Evolutionary conservation across 2,329 filamentous ascomycete species (phyloP).

Genomic region (Fusarium hainanense): DNA sequence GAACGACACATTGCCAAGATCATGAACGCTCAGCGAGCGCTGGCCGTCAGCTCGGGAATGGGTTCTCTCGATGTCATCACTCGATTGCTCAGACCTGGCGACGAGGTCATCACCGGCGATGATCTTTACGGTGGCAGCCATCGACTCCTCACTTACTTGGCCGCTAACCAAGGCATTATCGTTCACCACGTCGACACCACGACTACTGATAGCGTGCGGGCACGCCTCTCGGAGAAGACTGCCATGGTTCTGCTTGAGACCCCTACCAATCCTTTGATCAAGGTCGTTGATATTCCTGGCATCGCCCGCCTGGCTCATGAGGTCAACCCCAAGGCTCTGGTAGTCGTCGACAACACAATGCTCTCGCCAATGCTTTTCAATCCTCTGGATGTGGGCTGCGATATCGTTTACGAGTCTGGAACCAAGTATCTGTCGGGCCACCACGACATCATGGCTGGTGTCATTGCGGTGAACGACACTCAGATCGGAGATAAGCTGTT

Average conservation of each 20-base stretch:
- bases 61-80: slow-evolving; percentile 97
- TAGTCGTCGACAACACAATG: slow-evolving; percentile 99
- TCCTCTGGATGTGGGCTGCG: slow-evolving; percentile 91
- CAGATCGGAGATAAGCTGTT: slow-evolving; percentile 88
- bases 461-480: slow-evolving; percentile 89
- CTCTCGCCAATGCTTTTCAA: slow-evolving; percentile 94
- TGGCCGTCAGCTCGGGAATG: slow-evolving; percentile 97
- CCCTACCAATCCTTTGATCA: slow-evolving; percentile 97
- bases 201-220: slow-evolving; percentile 73
- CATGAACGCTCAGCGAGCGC: slow-evolving; percentile 91
- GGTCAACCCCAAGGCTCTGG: slow-evolving; percentile 80
- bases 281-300: slow-evolving; percentile 89
- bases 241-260: slow-evolving; percentile 96
- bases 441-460: slow-evolving; percentile 98
- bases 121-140: slow-evolving; percentile 97
- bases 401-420: slow-evolving; percentile 96
- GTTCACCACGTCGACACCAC: slow-evolving; percentile 98
- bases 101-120: slow-evolving; percentile 97
- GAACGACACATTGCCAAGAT: slow-evolving; percentile 98
- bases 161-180: slow-evolving; percentile 87
- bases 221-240: slow-evolving; percentile 80
- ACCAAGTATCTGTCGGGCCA: slow-evolving; percentile 98
- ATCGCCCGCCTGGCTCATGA: slow-evolving; percentile 83
- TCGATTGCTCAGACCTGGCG: slow-evolving; percentile 86
- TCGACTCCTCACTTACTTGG: slow-evolving; percentile 90